These are phyloP conservation scores for Aspergillus felis DNA, from an alignment of 2,329 filamentous ascomycete genomes.

Conservation along the genomic window DNA sequence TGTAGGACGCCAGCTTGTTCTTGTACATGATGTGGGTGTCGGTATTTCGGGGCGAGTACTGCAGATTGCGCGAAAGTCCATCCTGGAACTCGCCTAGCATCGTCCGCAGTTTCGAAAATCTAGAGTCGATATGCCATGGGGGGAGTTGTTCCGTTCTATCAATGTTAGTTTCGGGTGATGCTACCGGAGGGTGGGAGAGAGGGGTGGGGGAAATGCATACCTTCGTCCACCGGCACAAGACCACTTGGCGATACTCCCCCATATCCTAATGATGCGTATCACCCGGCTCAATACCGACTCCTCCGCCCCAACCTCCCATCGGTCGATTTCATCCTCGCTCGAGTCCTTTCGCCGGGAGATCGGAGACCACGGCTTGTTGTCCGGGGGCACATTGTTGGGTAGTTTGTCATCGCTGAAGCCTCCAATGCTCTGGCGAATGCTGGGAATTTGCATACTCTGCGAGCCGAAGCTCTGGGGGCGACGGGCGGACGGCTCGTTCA, in stretches of 20 bases:
- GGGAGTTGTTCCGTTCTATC: conserved; percentile 45
- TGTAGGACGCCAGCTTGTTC: conserved; percentile 50
- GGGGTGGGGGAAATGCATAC: conserved; percentile 27
- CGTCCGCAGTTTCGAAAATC: conserved; percentile 45
- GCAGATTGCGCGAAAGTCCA: conserved; percentile 49
- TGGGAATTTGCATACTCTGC: conserved; percentile 40
- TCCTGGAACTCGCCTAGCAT: conserved; percentile 49
- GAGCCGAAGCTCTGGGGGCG: conserved; percentile 38
- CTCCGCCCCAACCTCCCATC: conserved; percentile 51
- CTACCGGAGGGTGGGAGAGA: not conserved
- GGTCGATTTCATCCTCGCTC: conserved; percentile 43
- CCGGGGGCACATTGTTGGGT: conserved; percentile 29
- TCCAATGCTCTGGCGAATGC: conserved; percentile 38
- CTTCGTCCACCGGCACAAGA: conserved; percentile 52
- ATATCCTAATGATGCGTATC: conserved; percentile 53
- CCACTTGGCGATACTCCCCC: conserved; percentile 55
- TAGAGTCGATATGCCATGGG: conserved; percentile 52
- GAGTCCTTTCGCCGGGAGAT: conserved; percentile 37
- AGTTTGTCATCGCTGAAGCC: conserved; percentile 37
- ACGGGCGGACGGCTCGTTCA: conserved; percentile 42
- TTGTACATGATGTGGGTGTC: conserved; percentile 52
- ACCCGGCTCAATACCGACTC: conserved; percentile 54
- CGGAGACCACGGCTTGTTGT: conserved; percentile 38
- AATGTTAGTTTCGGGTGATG: not conserved
- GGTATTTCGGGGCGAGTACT: conserved; percentile 49